Evolutionary conservation across 306 rosid species (phyloP), one percentile per base, ranked within the genome.

Genomic region (Vigna reflexopilosa): DNA sequence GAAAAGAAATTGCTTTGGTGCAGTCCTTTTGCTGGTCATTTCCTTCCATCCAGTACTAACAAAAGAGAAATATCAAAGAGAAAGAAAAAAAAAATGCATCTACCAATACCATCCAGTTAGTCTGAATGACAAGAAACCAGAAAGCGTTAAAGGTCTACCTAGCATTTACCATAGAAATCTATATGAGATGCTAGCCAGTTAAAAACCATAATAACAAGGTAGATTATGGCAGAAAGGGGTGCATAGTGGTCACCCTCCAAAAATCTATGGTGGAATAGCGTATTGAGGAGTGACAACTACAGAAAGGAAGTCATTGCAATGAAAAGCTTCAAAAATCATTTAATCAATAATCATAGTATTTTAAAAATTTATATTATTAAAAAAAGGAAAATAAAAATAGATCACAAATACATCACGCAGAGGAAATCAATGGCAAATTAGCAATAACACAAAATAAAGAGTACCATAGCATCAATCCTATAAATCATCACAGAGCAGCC

Each of bases 91-190:
- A 19, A 17, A 30, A 70, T 2, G 12, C 47, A 22, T 30, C 50
- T 57, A 38, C 7, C 20, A 32, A 9, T 12, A 58, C 24, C 49
- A 16, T 45, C 48, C 40, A 50, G 64, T 71, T 42, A 9, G 10
- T 59, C 63, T 36, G 34, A 24, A 6, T 61, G 66, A 69, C 61
- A 78, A 17, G 36, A 69, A 76, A 50, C 40, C 28, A 34, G 44
- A 78, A 8, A 42, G 36, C 55, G 75, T 56, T 11, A 42, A 67
- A 51, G 74, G 19, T 42, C 57, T 26, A 26, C 14, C 19, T 28
- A 61, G 19, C 40, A 54, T 5, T 49, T 62, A 26, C 7, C 5
- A 22, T 42, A 77, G 28, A 19, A 14, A 67, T 42, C 38, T 50
- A 44, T 15, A 50, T 66, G 56, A 32, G 71, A 59, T 4, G 56